Conservation (phyloP, 1,284 basidiomycete genomes). For the Apiotrichum siamense region DNA sequence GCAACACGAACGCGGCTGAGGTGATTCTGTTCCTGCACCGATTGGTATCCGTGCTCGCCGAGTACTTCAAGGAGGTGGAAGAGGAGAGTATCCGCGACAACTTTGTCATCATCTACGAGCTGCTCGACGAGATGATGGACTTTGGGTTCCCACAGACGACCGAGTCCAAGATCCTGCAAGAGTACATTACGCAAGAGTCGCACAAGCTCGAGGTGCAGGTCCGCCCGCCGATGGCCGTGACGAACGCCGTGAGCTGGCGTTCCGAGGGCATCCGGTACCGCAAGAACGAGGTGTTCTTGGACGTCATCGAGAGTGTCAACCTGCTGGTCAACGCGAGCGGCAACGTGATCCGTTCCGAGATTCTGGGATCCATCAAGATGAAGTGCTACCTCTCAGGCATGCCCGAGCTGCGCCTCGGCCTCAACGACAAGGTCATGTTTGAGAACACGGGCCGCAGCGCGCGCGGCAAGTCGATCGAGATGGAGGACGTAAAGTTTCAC, state of each 20-base stretch:
- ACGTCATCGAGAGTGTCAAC: constrained; percentile 97
- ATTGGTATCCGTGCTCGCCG: constrained; percentile 68
- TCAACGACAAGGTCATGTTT: constrained; percentile 99
- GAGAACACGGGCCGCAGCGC: constrained; percentile 90
- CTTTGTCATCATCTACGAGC: constrained; percentile 95
- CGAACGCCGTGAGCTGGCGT: constrained; percentile 97
- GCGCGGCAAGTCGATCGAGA: constrained; percentile 95
- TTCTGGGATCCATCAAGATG: constrained; percentile 97
- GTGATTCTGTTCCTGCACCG: constrained; percentile 96
- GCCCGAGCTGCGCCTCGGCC: constrained; percentile 90
- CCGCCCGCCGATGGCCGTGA: constrained; percentile 92
- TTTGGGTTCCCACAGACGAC: constrained; percentile 99
- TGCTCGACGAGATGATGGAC: constrained; percentile 99
- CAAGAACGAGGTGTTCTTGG: constrained; percentile 99
- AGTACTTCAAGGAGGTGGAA: constrained; percentile 99
- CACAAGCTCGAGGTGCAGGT: constrained; percentile 98
- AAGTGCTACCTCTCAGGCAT: constrained; percentile 98
- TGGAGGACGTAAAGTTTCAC: constrained; percentile 99
- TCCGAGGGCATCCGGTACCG: constrained; percentile 96
- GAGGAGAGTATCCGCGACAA: constrained; percentile 99
- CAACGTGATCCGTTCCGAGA: constrained; percentile 95
- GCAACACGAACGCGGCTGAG: constrained; percentile 93
- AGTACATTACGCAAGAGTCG: constrained; percentile 98
- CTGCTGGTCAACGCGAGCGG: constrained; percentile 94
- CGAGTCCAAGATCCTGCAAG: constrained; percentile 93